A percentile compares a stretch with the other conserved stretches of the same genome.
phyloP scores from a whole-genome alignment of 345 rosid species.

The sweet orange (Citrus sinensis) region DNA sequence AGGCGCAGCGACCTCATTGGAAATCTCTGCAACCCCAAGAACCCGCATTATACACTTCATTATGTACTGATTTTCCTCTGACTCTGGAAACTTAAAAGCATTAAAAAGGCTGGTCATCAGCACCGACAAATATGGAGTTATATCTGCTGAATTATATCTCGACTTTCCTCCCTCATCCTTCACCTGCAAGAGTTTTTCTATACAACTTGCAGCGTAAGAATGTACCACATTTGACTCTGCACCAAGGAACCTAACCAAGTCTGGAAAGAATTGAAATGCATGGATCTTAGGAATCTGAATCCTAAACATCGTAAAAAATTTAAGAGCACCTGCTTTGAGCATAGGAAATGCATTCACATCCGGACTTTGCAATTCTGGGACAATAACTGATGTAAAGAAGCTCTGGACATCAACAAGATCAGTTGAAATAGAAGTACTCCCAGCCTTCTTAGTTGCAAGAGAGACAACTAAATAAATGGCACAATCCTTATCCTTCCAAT shows the following conservation, averaged over 20 bases:
- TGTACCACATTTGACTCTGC: conserved; percentile 93
- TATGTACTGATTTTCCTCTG: conserved; percentile 92
- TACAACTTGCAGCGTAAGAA: conserved; percentile 94
- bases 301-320: conserved; percentile 83
- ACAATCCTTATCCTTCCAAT: conserved; percentile 98
- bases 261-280: conserved; percentile 64
- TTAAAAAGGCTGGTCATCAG: conserved; percentile 74
- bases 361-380: conserved; percentile 80
- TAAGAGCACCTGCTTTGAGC: conserved; percentile 96
- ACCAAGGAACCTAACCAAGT: conserved; percentile 67
- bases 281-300: conserved; percentile 63
- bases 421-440: conserved; percentile 73
- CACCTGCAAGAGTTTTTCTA: conserved; percentile 88
- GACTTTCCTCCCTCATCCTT: conserved; percentile 83
- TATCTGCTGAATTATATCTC: conserved; percentile 64
- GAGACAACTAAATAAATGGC: conserved; percentile 92
- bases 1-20: conserved; percentile 71
- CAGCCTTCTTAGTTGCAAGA: conserved; percentile 82
- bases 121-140: conserved; percentile 50
- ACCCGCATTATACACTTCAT: conserved; percentile 99
- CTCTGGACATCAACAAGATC: conserved; percentile 84
- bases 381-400: conserved; percentile 69
- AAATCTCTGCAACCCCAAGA: conserved; percentile 79
- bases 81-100: conserved; percentile 76
- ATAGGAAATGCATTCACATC: conserved; percentile 74